A percentile compares a stretch with the other conserved stretches of the same genome.
Evolutionary conservation across 345 rosid species (phyloP).

Genomic region (Pugionium cornutum): DNA sequence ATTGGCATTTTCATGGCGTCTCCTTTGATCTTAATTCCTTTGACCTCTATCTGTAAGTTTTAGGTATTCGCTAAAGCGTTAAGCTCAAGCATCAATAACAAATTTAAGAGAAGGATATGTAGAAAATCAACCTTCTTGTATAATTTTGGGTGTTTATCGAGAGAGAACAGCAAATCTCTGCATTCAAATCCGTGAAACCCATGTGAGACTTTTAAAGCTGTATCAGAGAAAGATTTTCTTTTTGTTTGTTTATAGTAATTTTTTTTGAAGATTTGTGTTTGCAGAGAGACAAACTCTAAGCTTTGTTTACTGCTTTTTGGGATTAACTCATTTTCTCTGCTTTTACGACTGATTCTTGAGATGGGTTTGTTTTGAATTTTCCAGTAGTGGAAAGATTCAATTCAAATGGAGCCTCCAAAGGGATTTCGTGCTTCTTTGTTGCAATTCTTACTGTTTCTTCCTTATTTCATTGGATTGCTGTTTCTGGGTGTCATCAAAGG

Average conservation of each 20-base stretch:
- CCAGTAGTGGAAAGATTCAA: constrained; percentile 32
- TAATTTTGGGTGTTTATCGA: too few species aligned
- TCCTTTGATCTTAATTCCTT: too few species aligned
- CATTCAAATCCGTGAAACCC: constrained; percentile 34
- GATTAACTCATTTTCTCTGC: constrained; percentile 12
- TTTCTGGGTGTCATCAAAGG: constrained; percentile 78
- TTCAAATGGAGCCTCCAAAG: constrained; percentile 75
- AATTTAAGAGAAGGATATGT: too few species aligned
- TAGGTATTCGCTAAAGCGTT: too few species aligned
- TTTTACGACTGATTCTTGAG: constrained; percentile 32
- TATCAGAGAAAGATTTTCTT: not conserved
- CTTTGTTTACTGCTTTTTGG: too few species aligned
- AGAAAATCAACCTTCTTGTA: too few species aligned
- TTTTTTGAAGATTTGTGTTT: constrained; percentile 2
- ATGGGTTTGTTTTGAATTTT: constrained; percentile 25
- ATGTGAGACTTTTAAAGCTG: constrained; percentile 34
- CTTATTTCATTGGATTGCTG: constrained; percentile 76
- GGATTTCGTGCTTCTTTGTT: constrained; percentile 65
- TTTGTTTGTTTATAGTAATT: constrained; percentile 19
- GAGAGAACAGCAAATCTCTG: too few species aligned
- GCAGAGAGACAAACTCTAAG: constrained; percentile 1
- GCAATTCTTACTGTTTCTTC: constrained; percentile 68
- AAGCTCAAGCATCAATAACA: too few species aligned
- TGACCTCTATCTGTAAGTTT: too few species aligned
- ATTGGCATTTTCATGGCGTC: too few species aligned